Percentiles rank a stretch among this genome's conserved stretches.
These are phyloP conservation scores for Pyrrhoderma lamaoense DNA, from an alignment of 1,284 basidiomycete genomes.

Conservation along the genomic window DNA sequence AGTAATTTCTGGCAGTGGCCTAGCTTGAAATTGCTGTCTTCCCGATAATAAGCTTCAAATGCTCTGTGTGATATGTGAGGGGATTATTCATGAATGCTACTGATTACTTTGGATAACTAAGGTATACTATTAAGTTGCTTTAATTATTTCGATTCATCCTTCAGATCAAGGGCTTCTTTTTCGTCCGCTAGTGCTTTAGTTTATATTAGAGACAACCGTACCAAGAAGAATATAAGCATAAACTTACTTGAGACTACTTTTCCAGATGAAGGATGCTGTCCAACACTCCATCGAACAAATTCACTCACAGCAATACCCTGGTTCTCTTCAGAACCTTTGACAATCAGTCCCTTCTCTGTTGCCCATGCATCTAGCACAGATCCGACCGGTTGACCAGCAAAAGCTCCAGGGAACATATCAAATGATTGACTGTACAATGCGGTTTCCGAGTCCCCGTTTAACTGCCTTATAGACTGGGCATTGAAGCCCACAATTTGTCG, in stretches of 20 bases:
- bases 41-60: too few species aligned
- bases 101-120: too few species aligned
- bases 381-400: conserved; percentile 49
- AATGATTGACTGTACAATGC: conserved; percentile 79
- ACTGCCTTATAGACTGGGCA: conserved; percentile 49
- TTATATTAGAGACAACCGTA: neutral
- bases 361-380: conserved; percentile 68
- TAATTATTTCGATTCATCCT: too few species aligned
- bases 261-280: conserved; percentile 22
- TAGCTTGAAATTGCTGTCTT: too few species aligned
- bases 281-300: conserved; percentile 63
- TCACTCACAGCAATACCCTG: conserved; percentile 52
- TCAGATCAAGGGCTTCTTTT: neutral
- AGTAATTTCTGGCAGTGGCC: too few species aligned
- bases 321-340: conserved; percentile 27
- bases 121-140: too few species aligned
- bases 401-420: conserved; percentile 59
- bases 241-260: conserved; percentile 6
- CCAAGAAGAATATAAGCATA: neutral
- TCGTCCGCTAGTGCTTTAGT: conserved; percentile 9
- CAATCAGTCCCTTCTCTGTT: conserved; percentile 40
- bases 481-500: conserved; percentile 86
- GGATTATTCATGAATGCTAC: too few species aligned
- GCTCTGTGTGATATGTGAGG: too few species aligned
- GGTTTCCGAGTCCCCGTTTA: conserved; percentile 43